Base-by-base conservation (phyloP, 1,139 yeast genomes). In the Suhomyces wounanorum region DNA sequence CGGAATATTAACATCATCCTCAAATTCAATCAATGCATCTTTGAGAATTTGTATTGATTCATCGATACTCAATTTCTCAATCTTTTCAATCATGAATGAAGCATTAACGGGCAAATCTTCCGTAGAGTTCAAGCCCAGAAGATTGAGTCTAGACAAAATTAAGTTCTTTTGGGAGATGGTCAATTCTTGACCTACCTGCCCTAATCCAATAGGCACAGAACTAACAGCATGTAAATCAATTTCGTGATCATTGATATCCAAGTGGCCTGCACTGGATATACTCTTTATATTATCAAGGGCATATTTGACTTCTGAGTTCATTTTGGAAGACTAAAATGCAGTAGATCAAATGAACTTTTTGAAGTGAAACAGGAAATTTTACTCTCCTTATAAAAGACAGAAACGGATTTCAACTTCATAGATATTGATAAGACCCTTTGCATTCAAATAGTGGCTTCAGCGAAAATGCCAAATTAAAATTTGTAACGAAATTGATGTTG, bases 81-180 rank as follows among this genome's bases (percentile, higher is more conserved):
- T 62, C 47, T 69, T 67, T 51, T 68, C 72, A 49, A 70, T 59
- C 64, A 69, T 65, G 52, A 68, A 66, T 5, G 67, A 52, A 5
- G 65, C 71, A 8, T 55, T 52, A 10, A 61, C 56, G 1, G 73
- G 74, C 40, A 69, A 59, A 25, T 68, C 61, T 13, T 68, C 69
- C 45, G 64, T 60, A n/a, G 58, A 43, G 3, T 53, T 46, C 51
- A 69, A 65, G 17, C 65, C 64, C 41, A 62, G 69, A 42, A 57
- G 62, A 48, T 63, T 61, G 36, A 69, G 57, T 49, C 72, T 58
- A 45, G 51, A 60, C 45, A 69, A 61, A 26, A 69, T 60, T 44
- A 59, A 55, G 36, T 39, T 40, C 16, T 44, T 69, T 48, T 70
- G 71, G 9, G 56, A 64, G 6, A 53, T 40, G 33, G 68, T 64